Percentiles rank a stretch among this genome's conserved stretches.
phyloP scores from a whole-genome alignment of 345 rosid species.

The Aquilaria yunnanensis region DNA sequence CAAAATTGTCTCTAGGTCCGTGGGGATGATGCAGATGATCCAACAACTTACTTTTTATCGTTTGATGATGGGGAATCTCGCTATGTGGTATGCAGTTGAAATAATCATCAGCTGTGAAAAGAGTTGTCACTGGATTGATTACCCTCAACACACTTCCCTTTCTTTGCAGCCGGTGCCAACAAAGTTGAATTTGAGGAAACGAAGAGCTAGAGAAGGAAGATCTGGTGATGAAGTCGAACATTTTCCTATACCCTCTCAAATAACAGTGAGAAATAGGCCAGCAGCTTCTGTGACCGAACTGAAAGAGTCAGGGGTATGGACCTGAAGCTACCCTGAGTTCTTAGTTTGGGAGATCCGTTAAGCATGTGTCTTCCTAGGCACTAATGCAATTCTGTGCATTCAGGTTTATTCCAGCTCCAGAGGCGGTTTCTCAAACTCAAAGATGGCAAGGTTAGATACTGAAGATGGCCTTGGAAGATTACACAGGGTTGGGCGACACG shows the following conservation, averaged over 20 bases:
- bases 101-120: background rate
- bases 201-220: conserved; percentile 85
- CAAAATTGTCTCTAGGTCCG: conserved; percentile 38
- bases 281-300: conserved; percentile 54
- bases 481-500: conserved; percentile 32
- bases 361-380: too few relatives aligned
- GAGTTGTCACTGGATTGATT: background rate
- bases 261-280: conserved; percentile 64
- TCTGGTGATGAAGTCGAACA: conserved; percentile 80
- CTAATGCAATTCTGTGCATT: conserved; percentile 12
- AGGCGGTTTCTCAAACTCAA: conserved; percentile 38
- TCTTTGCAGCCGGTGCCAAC: conserved; percentile 84
- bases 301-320: conserved; percentile 63
- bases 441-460: conserved; percentile 43
- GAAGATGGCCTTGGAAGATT: conserved; percentile 53
- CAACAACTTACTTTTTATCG: conserved; percentile 69
- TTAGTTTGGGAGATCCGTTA: background rate
- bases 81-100: conserved; percentile 55
- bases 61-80: conserved; percentile 71
- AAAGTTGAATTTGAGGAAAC: conserved; percentile 68
- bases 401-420: conserved; percentile 51
- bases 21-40: conserved; percentile 68
- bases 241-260: conserved; percentile 70
- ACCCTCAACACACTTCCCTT: conserved; percentile 2
- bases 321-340: background rate